A percentile compares a stretch with the other conserved stretches of the same genome.
phyloP scores from a whole-genome alignment of 805 yeast species.

The Nakazawaea molendinolei region DNA sequence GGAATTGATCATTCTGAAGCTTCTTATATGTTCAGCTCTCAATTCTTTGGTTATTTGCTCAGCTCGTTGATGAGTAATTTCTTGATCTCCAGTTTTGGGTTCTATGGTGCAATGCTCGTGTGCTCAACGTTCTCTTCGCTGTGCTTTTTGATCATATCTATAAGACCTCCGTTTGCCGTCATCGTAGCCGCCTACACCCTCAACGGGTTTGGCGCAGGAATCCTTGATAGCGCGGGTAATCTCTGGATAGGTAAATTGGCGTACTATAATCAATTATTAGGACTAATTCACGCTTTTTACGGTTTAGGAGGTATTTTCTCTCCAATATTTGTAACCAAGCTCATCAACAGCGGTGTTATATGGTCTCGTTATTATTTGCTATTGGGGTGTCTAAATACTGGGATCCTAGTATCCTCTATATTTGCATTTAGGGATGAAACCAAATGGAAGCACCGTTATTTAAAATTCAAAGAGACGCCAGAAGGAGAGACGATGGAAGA shows the following conservation, averaged over 20 bases:
- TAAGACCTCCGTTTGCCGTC: constrained; percentile 34
- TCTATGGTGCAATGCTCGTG: constrained; percentile 35
- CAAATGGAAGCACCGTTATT: constrained; percentile 34
- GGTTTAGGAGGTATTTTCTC: constrained; percentile 49
- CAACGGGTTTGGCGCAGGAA: constrained; percentile 51
- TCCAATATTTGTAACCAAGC: constrained; percentile 36
- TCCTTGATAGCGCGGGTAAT: constrained; percentile 48
- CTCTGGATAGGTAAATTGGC: constrained; percentile 42
- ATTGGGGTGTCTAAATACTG: constrained; percentile 23
- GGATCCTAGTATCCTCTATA: constrained; percentile 20
- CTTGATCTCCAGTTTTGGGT: constrained; percentile 37
- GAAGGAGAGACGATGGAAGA: constrained; percentile 18
- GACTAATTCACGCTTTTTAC: constrained; percentile 45
- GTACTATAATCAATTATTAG: constrained; percentile 43
- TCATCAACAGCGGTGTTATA: constrained; percentile 29
- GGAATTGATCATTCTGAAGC: constrained; percentile 39
- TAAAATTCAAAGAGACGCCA: constrained; percentile 3
- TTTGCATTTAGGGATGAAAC: constrained; percentile 36
- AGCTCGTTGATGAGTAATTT: constrained; percentile 43
- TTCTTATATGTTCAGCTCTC: constrained; percentile 44
- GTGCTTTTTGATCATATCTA: constrained; percentile 32
- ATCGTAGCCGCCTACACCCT: constrained; percentile 33
- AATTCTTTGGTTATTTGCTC: constrained; percentile 46
- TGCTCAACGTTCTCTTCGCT: constrained; percentile 29
- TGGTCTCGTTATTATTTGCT: constrained; percentile 43